Evolutionary conservation across 1,284 basidiomycete genomes (phyloP), one percentile per base, ranked within the genome.

Genomic region (Boletus semigastroideus): DNA sequence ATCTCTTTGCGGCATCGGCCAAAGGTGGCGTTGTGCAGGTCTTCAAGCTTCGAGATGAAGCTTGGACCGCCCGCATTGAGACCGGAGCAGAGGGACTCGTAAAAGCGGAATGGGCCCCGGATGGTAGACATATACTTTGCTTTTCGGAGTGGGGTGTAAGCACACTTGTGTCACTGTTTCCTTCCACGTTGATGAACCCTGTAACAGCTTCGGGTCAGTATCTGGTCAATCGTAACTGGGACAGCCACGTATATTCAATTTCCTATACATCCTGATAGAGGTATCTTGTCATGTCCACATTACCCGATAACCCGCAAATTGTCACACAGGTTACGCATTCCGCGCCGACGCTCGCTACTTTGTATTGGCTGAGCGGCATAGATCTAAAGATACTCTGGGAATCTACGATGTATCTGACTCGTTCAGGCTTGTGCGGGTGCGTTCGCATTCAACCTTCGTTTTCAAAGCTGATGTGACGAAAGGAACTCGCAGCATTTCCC

Each of bases 141-240:
- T 94, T 92, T 70, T 91, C 90, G 4, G 89, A 93, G 59, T 90
- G 89, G 84, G 87, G 86, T 58, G 92, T 94, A 71, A 74, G 90
- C 81, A 33, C 17, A 36, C 48, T 50, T 37, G 49, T 44, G 48
- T 7, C 44, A 25, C 22, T 27, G 46, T 51, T 28, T 39, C n/a
- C 41, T 46, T 38, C 38, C 31, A 5, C 33, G 40, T 48, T 44
- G 30, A 57, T 42, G 14, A 53, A n/a, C 31, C n/a, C 40, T 38
- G 25, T 30, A 19, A 51, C 63, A 93, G 90, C 76, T 94, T 49
- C 78, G 91, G 46, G 78, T 94, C 16, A 87, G 89, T 0, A 72
- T 93, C 28, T 92, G 92, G 84, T 90, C 89, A 6, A 71, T 94
- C 17, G 71, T 82, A 1, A 84, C 82, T 1, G 87, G 87, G 22